A percentile compares a stretch with the other conserved stretches of the same genome.
These are phyloP conservation scores for Corchorus capsularis DNA, from an alignment of 345 rosid genomes.

Conservation along the genomic window DNA sequence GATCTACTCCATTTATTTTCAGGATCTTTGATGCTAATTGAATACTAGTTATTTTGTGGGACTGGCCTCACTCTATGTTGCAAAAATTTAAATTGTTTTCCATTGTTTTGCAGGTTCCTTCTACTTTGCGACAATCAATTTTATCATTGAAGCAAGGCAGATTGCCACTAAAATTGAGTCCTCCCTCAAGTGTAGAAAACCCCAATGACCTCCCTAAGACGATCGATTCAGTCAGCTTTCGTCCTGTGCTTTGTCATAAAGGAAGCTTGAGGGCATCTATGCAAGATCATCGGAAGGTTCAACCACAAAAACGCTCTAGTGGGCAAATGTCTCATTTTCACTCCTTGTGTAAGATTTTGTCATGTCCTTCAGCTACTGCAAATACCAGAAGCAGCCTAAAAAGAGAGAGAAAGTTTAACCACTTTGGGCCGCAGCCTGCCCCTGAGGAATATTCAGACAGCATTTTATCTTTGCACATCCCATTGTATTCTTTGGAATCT, in stretches of 20 bases:
- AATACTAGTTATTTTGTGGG: neutral
- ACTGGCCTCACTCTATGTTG: neutral
- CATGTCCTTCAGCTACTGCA: conserved; percentile 17
- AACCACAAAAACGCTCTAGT: neutral
- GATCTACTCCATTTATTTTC: neutral
- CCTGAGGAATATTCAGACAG: conserved; percentile 45
- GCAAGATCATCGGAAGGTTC: conserved; percentile 31
- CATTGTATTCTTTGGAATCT: conserved; percentile 29
- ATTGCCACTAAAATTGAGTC: conserved; percentile 31
- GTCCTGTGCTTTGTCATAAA: conserved; percentile 24
- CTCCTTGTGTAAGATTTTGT: conserved; percentile 43
- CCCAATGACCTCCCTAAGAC: conserved; percentile 16
- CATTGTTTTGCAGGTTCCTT: conserved; percentile 57
- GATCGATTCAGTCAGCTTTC: conserved; percentile 43
- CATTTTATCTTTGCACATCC: conserved; percentile 59
- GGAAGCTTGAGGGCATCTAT: conserved; percentile 47
- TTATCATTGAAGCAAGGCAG: conserved; percentile 50
- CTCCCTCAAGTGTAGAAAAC: conserved; percentile 25
- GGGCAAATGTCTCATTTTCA: conserved; percentile 39
- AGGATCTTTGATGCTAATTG: neutral
- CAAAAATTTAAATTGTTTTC: neutral
- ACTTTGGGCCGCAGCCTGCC: conserved; percentile 37
- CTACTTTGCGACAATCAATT: conserved; percentile 50
- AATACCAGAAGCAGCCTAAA: conserved; percentile 23
- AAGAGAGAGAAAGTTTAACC: conserved; percentile 23